phyloP scores from a whole-genome alignment of 2,329 filamentous ascomycete species.

The Fusarium sp. region DNA sequence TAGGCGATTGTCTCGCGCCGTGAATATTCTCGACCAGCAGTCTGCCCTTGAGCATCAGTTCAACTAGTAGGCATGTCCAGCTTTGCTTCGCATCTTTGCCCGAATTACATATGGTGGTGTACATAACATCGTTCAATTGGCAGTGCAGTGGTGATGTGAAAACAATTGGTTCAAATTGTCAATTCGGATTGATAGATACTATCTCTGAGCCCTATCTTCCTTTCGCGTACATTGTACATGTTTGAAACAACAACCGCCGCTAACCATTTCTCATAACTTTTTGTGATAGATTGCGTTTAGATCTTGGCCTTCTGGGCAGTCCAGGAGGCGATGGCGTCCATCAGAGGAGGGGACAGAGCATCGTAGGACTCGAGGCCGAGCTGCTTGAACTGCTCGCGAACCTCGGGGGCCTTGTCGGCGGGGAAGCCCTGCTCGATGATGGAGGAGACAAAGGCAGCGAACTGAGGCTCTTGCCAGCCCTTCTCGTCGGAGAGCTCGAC shows the following conservation, averaged over 20 bases:
- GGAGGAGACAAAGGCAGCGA: slow-evolving; percentile 74
- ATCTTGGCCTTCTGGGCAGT: slow-evolving; percentile 60
- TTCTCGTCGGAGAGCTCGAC: slow-evolving; percentile 67
- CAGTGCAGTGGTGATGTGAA: accelerated
- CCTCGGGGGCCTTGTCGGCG: slow-evolving; percentile 63
- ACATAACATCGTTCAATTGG: background rate
- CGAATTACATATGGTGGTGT: no score
- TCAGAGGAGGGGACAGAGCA: slow-evolving; percentile 68
- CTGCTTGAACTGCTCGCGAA: slow-evolving; percentile 63
- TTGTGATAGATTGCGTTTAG: slow-evolving; percentile 21
- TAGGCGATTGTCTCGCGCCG: no score
- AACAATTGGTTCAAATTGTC: slow-evolving; percentile 12
- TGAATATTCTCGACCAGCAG: no score
- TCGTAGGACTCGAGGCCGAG: slow-evolving; percentile 72
- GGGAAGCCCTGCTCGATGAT: slow-evolving; percentile 75
- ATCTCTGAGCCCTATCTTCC: slow-evolving; percentile 20
- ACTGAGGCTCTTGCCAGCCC: slow-evolving; percentile 79
- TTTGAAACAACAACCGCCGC: slow-evolving; percentile 22
- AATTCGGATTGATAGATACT: slow-evolving; percentile 24
- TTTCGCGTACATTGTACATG: slow-evolving; percentile 15
- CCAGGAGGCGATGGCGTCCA: slow-evolving; percentile 70
- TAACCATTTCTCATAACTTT: slow-evolving; percentile 25
- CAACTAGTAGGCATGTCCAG: no score
- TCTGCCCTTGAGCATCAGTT: no score
- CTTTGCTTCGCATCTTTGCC: no score